Conservation (phyloP, 495 filamentous ascomycete genomes). For the Penicillium cinerascens region DNA sequence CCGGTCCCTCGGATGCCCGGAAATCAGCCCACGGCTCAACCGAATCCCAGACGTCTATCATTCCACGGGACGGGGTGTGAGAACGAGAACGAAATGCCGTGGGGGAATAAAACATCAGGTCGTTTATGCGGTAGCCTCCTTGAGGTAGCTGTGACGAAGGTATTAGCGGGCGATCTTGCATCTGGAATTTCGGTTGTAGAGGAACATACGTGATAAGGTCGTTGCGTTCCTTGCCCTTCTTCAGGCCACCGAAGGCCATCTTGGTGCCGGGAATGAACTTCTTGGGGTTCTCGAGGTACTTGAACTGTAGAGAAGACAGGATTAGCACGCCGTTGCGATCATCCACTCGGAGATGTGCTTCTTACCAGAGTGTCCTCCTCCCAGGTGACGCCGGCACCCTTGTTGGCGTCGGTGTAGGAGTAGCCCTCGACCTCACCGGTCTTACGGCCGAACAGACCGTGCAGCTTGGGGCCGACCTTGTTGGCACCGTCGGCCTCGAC, state of each 20-base stretch:
- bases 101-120: conserved; percentile 19
- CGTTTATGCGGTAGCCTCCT: conserved; percentile 60
- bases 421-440: conserved; percentile 86
- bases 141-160: conserved; percentile 54
- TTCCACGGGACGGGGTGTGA: conserved; percentile 22
- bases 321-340: conserved; percentile 10
- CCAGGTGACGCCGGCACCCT: conserved; percentile 90
- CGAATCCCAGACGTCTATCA: conserved; percentile 24
- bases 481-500: conserved; percentile 80
- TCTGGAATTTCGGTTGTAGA: no score
- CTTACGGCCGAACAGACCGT: conserved; percentile 97
- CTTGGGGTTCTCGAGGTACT: conserved; percentile 90
- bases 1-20: conserved; percentile 28
- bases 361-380: conserved; percentile 81
- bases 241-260: conserved; percentile 99
- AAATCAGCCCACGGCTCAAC: conserved; percentile 28
- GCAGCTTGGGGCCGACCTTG: conserved; percentile 96
- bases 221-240: conserved; percentile 99
- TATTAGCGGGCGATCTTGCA: background rate
- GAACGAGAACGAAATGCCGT: conserved; percentile 21
- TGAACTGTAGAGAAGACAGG: conserved; percentile 51
- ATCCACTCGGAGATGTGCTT: conserved; percentile 1
- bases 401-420: conserved; percentile 99
- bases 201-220: conserved; percentile 91
- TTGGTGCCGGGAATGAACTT: conserved; percentile 99